Base-by-base conservation (phyloP, 495 filamentous ascomycete species). In the Pyronema omphalodes region DNA sequence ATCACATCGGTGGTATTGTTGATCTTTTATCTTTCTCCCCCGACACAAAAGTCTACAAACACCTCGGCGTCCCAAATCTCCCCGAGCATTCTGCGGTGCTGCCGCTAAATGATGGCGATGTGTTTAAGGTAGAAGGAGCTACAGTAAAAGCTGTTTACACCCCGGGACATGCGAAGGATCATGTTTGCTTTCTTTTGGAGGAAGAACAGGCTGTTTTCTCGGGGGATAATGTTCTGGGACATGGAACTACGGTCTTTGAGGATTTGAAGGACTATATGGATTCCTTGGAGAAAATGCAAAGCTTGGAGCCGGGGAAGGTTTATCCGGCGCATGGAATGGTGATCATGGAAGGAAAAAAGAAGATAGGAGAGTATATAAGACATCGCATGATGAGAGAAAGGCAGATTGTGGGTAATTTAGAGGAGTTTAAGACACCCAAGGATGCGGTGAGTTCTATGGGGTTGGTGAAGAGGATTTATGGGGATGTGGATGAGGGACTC, bases 171-270 rank as follows among this genome's bases (percentile, higher is more conserved):
- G 83, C 91, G 0, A 68, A 66, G 1, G 91, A 98, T 61, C 91
- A 96, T 66, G 83, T 91, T 76, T 76, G 73, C 23, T 76, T 91
- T 53, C 55, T 81, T 17, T 60, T 85, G 9, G 60, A 68, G 17
- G 73, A 80, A 56, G 82, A 93, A 60, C 84, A 91, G 61, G 85
- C 85, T 7, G 74, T 96, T 64, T 94, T 98, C 67, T 94, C 88
- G 0, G 91, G 86, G 39, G 91, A 98, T 62, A 95, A 91, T 60
- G 85, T 98, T 34, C 75, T 98, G 3, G 91, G 91, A 0, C 87
- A 95, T 54, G 91, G 91, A 1, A 95, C 91, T 3, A 79, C 84
- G 33, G 88, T 94, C 9, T 95, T 94, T 63, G 87, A 93, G 67
- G 81, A 94, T 54, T 72, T 94, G 1, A 67, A 66, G 6, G 69